A percentile compares a stretch with the other conserved stretches of the same genome.
phyloP scores from a whole-genome alignment of 1,284 basidiomycete genomes.

The Neolentinus lepideus region DNA sequence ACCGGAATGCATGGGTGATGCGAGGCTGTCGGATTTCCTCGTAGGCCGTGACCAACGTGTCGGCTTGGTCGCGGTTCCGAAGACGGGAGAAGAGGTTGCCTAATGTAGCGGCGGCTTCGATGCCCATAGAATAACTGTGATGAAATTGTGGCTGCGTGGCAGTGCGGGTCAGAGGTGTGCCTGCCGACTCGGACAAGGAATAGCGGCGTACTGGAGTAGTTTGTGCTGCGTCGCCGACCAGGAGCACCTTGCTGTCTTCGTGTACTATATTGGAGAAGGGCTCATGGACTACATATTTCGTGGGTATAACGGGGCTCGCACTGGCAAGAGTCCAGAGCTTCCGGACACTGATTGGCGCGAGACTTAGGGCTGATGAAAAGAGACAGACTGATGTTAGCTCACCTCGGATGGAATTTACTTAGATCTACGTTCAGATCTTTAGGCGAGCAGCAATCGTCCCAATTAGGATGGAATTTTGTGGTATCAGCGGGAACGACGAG shows the following conservation, averaged over 20 bases:
- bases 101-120: constrained; percentile 22
- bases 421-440: not conserved
- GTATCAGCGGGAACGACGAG: not conserved
- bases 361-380: not conserved
- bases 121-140: constrained; percentile 17
- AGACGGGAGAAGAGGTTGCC: constrained; percentile 20
- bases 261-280: constrained; percentile 10
- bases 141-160: constrained; percentile 16
- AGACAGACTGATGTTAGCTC: not conserved
- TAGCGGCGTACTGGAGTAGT: not conserved
- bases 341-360: not conserved
- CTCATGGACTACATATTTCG: not conserved
- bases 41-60: constrained; percentile 17
- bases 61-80: constrained; percentile 12
- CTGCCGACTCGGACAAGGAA: not conserved
- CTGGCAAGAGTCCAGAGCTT: not conserved
- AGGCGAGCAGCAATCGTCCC: not conserved
- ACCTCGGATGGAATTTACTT: not conserved
- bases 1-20: constrained; percentile 7
- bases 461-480: not conserved
- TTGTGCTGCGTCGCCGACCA: not conserved
- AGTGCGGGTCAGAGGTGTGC: too few species aligned
- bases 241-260: not conserved
- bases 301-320: not conserved
- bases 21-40: constrained; percentile 19